phyloP scores from a whole-genome alignment of 768 basidiomycete species.

The Pisolithus orientalis region DNA sequence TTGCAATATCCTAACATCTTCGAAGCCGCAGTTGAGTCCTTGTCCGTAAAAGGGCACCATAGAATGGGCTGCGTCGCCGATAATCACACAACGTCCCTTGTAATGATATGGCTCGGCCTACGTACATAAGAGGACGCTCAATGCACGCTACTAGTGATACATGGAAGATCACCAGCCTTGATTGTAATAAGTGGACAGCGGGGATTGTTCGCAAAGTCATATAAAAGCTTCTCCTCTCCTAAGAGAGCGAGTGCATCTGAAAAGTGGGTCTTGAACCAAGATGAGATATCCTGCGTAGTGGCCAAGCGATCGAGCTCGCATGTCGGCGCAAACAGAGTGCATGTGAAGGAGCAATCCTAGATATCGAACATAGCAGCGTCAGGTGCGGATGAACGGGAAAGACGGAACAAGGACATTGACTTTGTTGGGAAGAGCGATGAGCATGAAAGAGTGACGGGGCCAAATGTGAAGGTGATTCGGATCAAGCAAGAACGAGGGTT shows the following conservation, averaged over 20 bases:
- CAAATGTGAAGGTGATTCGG: slow-evolving; percentile 97
- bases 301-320: slow-evolving; percentile 63
- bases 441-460: slow-evolving; percentile 99
- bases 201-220: slow-evolving; percentile 80
- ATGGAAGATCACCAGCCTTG: slow-evolving; percentile 56
- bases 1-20: slow-evolving; percentile 90
- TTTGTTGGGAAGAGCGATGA: slow-evolving; percentile 96
- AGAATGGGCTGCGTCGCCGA: slow-evolving; percentile 94
- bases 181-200: slow-evolving; percentile 87
- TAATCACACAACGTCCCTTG: slow-evolving; percentile 76
- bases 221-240: slow-evolving; percentile 69
- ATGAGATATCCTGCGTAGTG: slow-evolving; percentile 47
- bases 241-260: slow-evolving; percentile 83
- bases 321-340: slow-evolving; percentile 90
- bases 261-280: slow-evolving; percentile 82
- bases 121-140: slow-evolving; percentile 8
- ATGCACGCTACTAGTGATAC: slow-evolving; percentile 14
- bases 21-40: slow-evolving; percentile 95
- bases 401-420: slow-evolving; percentile 38
- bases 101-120: slow-evolving; percentile 88
- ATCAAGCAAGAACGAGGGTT: slow-evolving; percentile 75
- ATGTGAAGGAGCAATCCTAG: slow-evolving; percentile 95
- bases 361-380: slow-evolving; percentile 13
- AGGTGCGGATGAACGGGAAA: slow-evolving; percentile 17
- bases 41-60: slow-evolving; percentile 99